Conservation (phyloP, 345 rosid genomes). For the Gossypioides kirkii region DNA sequence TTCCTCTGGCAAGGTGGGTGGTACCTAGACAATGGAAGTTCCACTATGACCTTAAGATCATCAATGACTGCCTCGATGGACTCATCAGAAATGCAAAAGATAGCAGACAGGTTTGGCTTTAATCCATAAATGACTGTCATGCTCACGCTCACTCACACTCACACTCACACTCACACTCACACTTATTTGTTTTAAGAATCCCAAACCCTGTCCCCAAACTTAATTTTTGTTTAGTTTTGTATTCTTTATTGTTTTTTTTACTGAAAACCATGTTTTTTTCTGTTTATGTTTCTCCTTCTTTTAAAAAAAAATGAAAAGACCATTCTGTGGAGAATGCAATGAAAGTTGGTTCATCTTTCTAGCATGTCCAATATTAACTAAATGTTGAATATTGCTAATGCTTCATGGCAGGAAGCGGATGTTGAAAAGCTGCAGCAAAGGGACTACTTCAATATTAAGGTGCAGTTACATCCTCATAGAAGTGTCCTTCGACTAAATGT, state of each 20-base stretch:
- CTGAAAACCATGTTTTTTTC: background rate
- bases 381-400: conserved; percentile 15
- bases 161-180: too few relatives aligned
- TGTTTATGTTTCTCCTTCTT: background rate
- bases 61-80: conserved; percentile 90
- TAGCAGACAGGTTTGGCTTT: conserved; percentile 66
- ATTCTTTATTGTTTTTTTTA: background rate
- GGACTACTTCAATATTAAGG: conserved; percentile 80
- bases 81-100: conserved; percentile 92
- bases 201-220: background rate
- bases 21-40: conserved; percentile 90
- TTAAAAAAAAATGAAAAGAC: background rate
- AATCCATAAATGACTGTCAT: background rate
- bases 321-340: background rate
- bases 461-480: conserved; percentile 15
- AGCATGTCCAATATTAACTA: background rate
- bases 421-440: conserved; percentile 86
- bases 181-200: background rate
- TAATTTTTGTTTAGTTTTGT: background rate
- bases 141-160: background rate
- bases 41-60: conserved; percentile 72
- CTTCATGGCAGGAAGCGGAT: conserved; percentile 67
- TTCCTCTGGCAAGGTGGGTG: conserved; percentile 85
- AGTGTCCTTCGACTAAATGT: background rate
- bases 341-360: background rate